A percentile compares a stretch with the other conserved stretches of the same genome.
phyloP scores from a whole-genome alignment of 2,329 filamentous ascomycete species.

The Geoglossum cookeanum region DNA sequence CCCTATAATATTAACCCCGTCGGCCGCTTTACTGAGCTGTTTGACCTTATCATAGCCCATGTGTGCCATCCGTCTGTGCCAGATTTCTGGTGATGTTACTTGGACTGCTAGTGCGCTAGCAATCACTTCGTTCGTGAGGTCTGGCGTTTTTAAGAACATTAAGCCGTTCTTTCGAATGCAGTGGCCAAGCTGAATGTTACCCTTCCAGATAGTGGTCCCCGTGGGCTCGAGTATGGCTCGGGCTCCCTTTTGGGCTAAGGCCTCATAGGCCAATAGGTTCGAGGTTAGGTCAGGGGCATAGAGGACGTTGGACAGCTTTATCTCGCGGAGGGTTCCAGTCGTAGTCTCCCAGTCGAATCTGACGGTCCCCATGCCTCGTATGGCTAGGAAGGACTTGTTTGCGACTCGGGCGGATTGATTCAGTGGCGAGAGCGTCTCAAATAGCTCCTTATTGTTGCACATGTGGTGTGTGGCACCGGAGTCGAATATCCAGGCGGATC shows the following conservation, averaged over 20 bases:
- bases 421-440: background rate
- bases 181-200: background rate
- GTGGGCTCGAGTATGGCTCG: background rate
- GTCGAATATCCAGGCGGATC: background rate
- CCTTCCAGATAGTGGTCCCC: background rate
- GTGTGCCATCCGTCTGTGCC: background rate
- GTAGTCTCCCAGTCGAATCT: background rate
- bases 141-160: background rate
- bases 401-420: background rate
- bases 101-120: background rate
- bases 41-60: background rate
- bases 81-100: background rate
- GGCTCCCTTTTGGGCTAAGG: background rate
- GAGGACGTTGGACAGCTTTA: background rate
- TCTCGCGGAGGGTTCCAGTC: background rate
- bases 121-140: background rate
- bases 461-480: background rate
- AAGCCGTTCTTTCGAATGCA: background rate
- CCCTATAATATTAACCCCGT: background rate
- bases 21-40: background rate
- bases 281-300: background rate
- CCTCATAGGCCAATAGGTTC: background rate
- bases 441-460: background rate
- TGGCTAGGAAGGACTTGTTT: background rate
- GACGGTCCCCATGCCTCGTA: background rate